A percentile compares a stretch with the other conserved stretches of the same genome.
phyloP scores from a whole-genome alignment of 768 basidiomycete genomes.

The Phanerochaete sordida region DNA sequence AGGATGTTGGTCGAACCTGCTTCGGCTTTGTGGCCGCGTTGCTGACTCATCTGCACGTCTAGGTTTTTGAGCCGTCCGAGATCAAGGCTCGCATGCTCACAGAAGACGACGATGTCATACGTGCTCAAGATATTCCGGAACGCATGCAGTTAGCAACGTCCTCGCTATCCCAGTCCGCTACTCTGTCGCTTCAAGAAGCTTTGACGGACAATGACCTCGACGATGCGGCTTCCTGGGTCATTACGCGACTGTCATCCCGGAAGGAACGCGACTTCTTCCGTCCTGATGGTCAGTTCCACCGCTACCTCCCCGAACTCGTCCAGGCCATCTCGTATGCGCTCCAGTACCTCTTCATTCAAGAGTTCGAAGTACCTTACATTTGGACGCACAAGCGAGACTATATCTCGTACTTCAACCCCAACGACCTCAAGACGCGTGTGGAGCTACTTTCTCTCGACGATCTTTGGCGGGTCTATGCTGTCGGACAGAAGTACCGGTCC shows the following conservation, averaged over 20 bases:
- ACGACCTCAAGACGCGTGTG: constrained; percentile 54
- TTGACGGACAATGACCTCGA: constrained; percentile 72
- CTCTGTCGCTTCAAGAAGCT: constrained; percentile 55
- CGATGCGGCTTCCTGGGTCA: constrained; percentile 86
- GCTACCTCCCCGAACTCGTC: constrained; percentile 66
- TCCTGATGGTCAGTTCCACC: constrained; percentile 53
- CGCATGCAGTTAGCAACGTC: constrained; percentile 91
- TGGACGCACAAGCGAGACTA: constrained; percentile 93
- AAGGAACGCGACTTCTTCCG: constrained; percentile 75
- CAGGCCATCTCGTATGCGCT: constrained; percentile 77
- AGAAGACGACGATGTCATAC: constrained; percentile 91
- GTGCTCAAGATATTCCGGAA: constrained; percentile 88
- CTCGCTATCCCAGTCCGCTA: constrained; percentile 67
- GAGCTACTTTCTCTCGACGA: constrained; percentile 78
- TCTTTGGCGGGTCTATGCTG: constrained; percentile 86
- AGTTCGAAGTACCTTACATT: constrained; percentile 93
- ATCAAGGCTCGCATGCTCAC: constrained; percentile 87
- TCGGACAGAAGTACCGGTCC: constrained; percentile 89
- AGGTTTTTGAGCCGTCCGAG: constrained; percentile 99
- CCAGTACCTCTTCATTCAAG: constrained; percentile 78
- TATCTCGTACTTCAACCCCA: constrained; percentile 76
- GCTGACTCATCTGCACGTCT: constrained; percentile 1
- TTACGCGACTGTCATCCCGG: constrained; percentile 65
- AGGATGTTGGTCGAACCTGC: constrained; percentile 57
- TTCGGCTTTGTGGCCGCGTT: neutral